Base-by-base conservation (phyloP, 2,329 filamentous ascomycete genomes). In the Alternaria novae-zelandiae region DNA sequence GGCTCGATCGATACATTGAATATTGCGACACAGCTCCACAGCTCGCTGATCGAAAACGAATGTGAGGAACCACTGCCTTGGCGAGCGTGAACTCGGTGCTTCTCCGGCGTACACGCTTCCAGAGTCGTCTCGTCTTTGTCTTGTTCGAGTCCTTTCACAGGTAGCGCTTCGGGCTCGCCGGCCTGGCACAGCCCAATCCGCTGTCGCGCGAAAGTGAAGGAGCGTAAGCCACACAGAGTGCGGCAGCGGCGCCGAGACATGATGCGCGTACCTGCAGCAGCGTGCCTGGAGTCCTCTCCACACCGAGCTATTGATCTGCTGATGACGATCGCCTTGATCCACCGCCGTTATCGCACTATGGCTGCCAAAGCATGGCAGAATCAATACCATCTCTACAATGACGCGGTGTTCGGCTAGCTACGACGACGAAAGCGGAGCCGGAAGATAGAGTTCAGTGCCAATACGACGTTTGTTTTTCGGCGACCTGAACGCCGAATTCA, bases 261-360 rank as follows among this genome's bases (percentile, higher is more conserved):
- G 60, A 59, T 67, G 64, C 72, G 71, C 72, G 76, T 78, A 76
- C 76, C 75, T 79, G 75, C 76, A 75, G 64, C 70, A 70, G 69
- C 64, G 68, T 70, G 54, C 63, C 57, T 61, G 58, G 54, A 55
- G 23, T 41, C 25, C 46, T 32, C 54, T 50, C 50, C 60, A 49
- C 46, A 41, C 28, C 28, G 26, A 45, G 30, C 49, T 53, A 58
- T 50, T 43, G 50, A 63, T 53, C 61, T 56, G 21, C 51, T 54
- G 51, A 64, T 43, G 50, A 53, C 57, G 54, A 63, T 53, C 32
- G 36, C 17, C 30, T 12, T 26, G 25, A 36, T 28, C 20, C 41
- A 12, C 51, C 41, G 10, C 51, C 17, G 6, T 41, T 46, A 12
- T 50, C 21, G 30, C n/a, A 25, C 53, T 17, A 53, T 56, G 20